phyloP scores from a whole-genome alignment of 805 yeast genomes.

The Kluyveromyces nonfermentans region DNA sequence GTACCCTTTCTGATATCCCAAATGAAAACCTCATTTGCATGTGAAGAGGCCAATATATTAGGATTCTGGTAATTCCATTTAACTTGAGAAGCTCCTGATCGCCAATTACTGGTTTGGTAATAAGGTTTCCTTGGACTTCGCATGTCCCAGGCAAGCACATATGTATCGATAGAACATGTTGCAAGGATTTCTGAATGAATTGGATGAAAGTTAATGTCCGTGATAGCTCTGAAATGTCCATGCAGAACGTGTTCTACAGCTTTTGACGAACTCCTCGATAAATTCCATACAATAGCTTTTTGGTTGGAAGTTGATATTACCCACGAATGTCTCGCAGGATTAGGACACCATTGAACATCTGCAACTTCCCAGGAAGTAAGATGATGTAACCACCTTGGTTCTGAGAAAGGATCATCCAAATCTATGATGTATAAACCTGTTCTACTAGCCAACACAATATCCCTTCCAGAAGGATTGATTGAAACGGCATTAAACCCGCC shows the following conservation, averaged over 20 bases:
- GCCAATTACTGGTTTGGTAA: slow-evolving; percentile 82
- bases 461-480: slow-evolving; percentile 81
- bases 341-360: slow-evolving; percentile 98
- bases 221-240: slow-evolving; percentile 85
- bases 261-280: slow-evolving; percentile 53
- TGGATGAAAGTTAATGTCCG: slow-evolving; percentile 91
- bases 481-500: slow-evolving; percentile 90
- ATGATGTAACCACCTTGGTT: slow-evolving; percentile 91
- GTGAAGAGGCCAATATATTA: slow-evolving; percentile 74
- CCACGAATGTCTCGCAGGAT: slow-evolving; percentile 76
- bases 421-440: slow-evolving; percentile 86
- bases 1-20: slow-evolving; percentile 91
- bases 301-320: slow-evolving; percentile 91
- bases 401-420: slow-evolving; percentile 87
- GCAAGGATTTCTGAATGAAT: slow-evolving; percentile 78
- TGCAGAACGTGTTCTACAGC: slow-evolving; percentile 86
- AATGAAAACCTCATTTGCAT: slow-evolving; percentile 65
- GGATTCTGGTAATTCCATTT: slow-evolving; percentile 82
- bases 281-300: slow-evolving; percentile 91
- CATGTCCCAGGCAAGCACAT: slow-evolving; percentile 84
- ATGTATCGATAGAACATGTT: slow-evolving; percentile 88
- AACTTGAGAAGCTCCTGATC: slow-evolving; percentile 90
- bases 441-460: slow-evolving; percentile 77
- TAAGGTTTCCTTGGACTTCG: slow-evolving; percentile 69
- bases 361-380: slow-evolving; percentile 97